Evolutionary conservation across 768 basidiomycete species (phyloP).

Genomic region (Coprinellus micaceus): DNA sequence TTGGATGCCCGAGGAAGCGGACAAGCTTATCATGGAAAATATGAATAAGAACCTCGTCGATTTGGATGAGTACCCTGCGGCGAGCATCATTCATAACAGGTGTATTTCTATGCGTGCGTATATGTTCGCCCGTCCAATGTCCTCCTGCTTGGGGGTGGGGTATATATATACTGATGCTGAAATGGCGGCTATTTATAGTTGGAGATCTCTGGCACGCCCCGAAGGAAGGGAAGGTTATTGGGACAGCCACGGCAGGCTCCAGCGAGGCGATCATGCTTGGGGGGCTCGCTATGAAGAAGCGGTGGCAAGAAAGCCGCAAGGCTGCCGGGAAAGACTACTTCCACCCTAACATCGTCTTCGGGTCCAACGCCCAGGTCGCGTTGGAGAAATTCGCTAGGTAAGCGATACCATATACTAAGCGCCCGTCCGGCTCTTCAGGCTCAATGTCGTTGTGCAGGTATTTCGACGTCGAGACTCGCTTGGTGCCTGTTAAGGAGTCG

Average conservation of each 20-base stretch:
- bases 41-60: conserved; percentile 64
- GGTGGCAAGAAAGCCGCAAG: conserved; percentile 63
- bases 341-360: conserved; percentile 58
- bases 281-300: conserved; percentile 65
- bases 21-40: conserved; percentile 59
- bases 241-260: conserved; percentile 62
- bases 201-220: conserved; percentile 66
- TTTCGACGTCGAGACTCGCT: conserved; percentile 59
- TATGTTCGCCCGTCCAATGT: no score
- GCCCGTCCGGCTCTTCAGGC: no score
- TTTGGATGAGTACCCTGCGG: conserved; percentile 63
- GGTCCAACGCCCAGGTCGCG: conserved; percentile 60
- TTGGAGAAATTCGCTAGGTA: conserved; percentile 63
- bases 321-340: conserved; percentile 50
- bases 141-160: no score
- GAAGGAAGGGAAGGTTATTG: conserved; percentile 50
- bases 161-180: no score
- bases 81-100: conserved; percentile 49
- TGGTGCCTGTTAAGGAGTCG: conserved; percentile 43
- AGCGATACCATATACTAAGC: not conserved
- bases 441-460: conserved; percentile 27
- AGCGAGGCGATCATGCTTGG: conserved; percentile 70
- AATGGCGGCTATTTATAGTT: no score
- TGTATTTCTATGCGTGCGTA: conserved; percentile 51
- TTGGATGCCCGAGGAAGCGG: conserved; percentile 53